A percentile compares a stretch with the other conserved stretches of the same genome.
Evolutionary conservation across 208 protist genomes (phyloP).

Genomic region (Trypanosoma caninum): DNA sequence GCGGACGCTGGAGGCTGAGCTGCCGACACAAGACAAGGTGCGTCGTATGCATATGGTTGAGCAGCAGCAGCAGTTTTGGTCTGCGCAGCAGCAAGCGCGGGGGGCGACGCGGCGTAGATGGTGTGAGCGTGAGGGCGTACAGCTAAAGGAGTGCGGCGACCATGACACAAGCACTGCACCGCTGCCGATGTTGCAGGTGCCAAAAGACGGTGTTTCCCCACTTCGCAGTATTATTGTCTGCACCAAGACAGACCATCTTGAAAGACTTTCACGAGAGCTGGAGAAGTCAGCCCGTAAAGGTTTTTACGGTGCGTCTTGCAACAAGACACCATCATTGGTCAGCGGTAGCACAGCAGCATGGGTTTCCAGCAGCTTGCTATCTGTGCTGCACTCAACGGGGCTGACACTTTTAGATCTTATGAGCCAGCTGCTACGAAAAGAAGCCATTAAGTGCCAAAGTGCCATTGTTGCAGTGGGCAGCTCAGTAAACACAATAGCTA

Average conservation of each 20-base stretch:
- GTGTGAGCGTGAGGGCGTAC: constrained; percentile 15
- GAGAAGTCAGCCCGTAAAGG: constrained; percentile 27
- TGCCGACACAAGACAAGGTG: constrained; percentile 75
- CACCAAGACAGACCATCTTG: constrained; percentile 68
- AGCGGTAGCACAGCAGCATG: constrained; percentile 13
- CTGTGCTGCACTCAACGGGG: constrained; percentile 30
- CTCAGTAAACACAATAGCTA: constrained; percentile 55
- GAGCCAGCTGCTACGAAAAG: constrained; percentile 65
- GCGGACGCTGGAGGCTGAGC: constrained; percentile 40
- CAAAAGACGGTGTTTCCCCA: constrained; percentile 31
- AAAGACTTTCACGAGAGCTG: constrained; percentile 40
- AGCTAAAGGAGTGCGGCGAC: constrained; percentile 7
- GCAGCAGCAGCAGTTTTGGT: constrained; percentile 60
- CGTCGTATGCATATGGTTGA: constrained; percentile 59
- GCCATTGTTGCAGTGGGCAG: constrained; percentile 50
- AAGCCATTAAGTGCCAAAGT: constrained; percentile 59
- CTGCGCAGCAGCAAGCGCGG: constrained; percentile 36
- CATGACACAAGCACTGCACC: not conserved
- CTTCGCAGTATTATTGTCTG: constrained; percentile 63
- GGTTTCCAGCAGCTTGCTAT: constrained; percentile 15
- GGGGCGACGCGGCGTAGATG: constrained; percentile 21
- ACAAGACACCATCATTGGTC: not conserved
- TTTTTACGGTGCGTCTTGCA: not conserved
- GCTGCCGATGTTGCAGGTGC: constrained; percentile 23
- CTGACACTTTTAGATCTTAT: constrained; percentile 58